Conservation (phyloP, 805 yeast genomes). For the Starmerella roubikii region DNA sequence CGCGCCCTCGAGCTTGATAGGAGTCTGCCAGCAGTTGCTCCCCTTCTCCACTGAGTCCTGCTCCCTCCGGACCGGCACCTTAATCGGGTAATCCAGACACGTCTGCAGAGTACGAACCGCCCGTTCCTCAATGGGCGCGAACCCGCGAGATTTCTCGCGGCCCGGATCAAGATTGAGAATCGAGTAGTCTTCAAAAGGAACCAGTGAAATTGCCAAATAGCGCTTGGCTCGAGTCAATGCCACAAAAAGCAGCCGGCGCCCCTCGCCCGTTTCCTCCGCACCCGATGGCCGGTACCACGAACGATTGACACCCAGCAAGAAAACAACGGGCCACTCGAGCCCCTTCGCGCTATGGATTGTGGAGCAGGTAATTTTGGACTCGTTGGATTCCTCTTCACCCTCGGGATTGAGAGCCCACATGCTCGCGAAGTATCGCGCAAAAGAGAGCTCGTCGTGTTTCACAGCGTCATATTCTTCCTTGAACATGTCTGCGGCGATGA, state of each 20-base stretch:
- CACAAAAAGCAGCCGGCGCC: conserved; percentile 73
- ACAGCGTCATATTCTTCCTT: not conserved
- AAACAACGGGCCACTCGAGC: conserved; percentile 88
- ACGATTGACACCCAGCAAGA: conserved; percentile 42
- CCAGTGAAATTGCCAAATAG: conserved; percentile 32
- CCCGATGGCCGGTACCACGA: conserved; percentile 1
- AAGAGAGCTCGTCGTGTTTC: not conserved
- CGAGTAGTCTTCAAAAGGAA: not conserved
- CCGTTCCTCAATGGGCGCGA: not conserved
- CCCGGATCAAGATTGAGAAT: not conserved
- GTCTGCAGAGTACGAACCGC: not conserved
- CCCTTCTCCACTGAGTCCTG: too few species aligned
- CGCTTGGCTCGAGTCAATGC: conserved; percentile 74
- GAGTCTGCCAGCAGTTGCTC: too few species aligned
- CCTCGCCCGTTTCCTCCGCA: too few species aligned
- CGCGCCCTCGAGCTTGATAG: too few species aligned
- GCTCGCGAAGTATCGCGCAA: conserved; percentile 13
- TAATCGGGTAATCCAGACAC: not conserved
- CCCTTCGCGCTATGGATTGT: conserved; percentile 93
- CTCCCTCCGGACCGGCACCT: too few species aligned
- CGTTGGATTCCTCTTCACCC: conserved; percentile 3
- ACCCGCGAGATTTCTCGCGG: not conserved
- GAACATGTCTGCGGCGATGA: not conserved
- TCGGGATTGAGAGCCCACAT: conserved; percentile 17
- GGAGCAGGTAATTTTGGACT: conserved; percentile 38